Base-by-base conservation (phyloP, 2,329 filamentous ascomycete genomes). In the Colletotrichum higginsianum region DNA sequence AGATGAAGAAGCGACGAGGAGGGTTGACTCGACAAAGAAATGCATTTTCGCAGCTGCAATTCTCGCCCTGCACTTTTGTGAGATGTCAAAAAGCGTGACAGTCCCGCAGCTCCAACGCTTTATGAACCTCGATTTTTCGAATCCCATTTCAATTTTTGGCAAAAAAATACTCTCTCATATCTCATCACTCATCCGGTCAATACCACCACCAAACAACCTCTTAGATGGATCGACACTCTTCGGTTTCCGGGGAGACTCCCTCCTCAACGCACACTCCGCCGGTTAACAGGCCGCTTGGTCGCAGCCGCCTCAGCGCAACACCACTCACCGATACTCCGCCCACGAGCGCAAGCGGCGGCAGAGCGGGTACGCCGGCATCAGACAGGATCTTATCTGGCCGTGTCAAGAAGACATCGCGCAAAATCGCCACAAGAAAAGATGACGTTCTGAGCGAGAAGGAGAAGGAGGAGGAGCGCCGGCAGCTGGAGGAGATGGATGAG, bases 401-500 rank as follows among this genome's bases (percentile, higher is more conserved):
- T 35, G 42, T 72, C 49, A 71, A 46, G 12, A 72, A 72, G 61
- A 61, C 61, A 5, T 52, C 70, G 15, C 70, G 56, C 35, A 71
- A 71, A 21, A 42, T 58, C 12, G 23, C 49, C 13, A 42, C n/a
- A 11, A 60, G 62, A 44, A 71, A 56, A 16, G 66, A 66, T 47
- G 70, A 72, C 57, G 69, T 65, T 12, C 49, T 72, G 50, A 71
- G 61, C 50, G 56, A 71, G 35, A 72, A 71, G 49, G 70, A 72
- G 46, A 71, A 71, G 40, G 61, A 66, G 4, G 61, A 61, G 44
- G 67, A 71, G 55, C 44, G 35, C 5, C 61, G 57, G 21, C 70
- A 72, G 16, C 52, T 70, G 26, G 61, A 72, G 8, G 70, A 72
- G 68, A 84, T 88, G 77, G 82, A 85, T 73, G 75, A 78, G 52